Evolutionary conservation across 768 basidiomycete genomes (phyloP), one percentile per base, ranked within the genome.

Genomic region (Tricholoma sp.): DNA sequence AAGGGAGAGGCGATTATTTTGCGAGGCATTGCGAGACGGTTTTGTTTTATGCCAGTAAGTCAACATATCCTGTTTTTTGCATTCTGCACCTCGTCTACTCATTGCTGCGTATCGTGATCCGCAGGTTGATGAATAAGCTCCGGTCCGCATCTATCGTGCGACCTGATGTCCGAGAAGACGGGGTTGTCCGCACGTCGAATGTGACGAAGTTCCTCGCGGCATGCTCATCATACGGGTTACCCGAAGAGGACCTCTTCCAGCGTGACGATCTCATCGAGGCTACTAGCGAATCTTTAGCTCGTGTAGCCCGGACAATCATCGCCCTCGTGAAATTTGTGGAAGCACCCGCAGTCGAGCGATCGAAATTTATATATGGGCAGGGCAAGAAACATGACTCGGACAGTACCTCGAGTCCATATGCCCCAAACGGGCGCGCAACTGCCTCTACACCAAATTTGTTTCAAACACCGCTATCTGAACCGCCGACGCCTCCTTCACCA

Each of bases 11-110:
- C 79, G 77, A 54, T 69, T 83, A 31, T 96, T 94, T 64, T 76
- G 78, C 32, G 90, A 94, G 54, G 84, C 89, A 0, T 67, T 95
- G 55, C 74, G 84, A 63, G 94, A 96, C 73, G 94, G 94, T 1
- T 88, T 85, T 69, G 82, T 95, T 19, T 79, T 96, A 21, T 94
- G 94, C 84, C 86, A 91, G 94, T 95, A 66, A 74, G 93, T 85
- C 34, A 60, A 47, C 52, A 39, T 51, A 56, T 18, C 50, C 21
- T 35, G 54, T 62, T 52, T n/a, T 61, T 41, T 67, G 55, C 57
- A 45, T 64, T 46, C 59, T 63, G 27, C 53, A n/a, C 35, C 49
- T 47, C 21, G 31, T 51, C 27, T 18, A 54, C 50, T 43, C 56
- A 22, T 52, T 52, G 54, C 57, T 63, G 37, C 62, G 54, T 31